Conservation (phyloP, 345 rosid species). For the Dipteronia sinensis region DNA sequence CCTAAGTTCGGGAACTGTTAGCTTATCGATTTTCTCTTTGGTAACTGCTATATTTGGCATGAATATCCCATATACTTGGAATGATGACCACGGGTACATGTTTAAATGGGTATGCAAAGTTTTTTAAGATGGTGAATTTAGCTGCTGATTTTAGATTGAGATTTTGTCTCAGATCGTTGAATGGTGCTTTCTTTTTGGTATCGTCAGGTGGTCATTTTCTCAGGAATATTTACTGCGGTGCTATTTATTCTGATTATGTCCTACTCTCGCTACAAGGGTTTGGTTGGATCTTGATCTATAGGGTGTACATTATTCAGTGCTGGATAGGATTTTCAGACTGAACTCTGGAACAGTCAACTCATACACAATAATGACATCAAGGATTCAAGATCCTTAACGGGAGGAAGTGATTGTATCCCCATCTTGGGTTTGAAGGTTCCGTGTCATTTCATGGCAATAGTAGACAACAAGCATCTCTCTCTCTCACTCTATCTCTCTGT, state of each 20-base stretch:
- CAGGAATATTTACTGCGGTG: slow-evolving; percentile 43
- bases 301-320: background rate
- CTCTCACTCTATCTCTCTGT: background rate
- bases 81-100: slow-evolving; percentile 58
- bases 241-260: slow-evolving; percentile 62
- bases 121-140: background rate
- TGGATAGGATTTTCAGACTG: background rate
- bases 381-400: background rate
- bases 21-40: slow-evolving; percentile 65
- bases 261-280: slow-evolving; percentile 83
- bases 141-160: slow-evolving; percentile 2
- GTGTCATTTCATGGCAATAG: background rate
- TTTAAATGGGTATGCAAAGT: slow-evolving; percentile 71
- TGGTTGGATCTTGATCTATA: slow-evolving; percentile 72
- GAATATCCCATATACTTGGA: slow-evolving; percentile 97
- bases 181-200: background rate
- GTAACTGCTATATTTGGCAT: slow-evolving; percentile 88
- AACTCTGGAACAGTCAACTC: background rate
- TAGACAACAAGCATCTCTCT: background rate
- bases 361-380: background rate
- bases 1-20: slow-evolving; percentile 75
- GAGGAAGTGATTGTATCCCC: background rate
- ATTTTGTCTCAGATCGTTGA: background rate
- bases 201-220: slow-evolving; percentile 61
- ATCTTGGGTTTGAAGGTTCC: background rate